Percentiles rank a stretch among this genome's conserved stretches.
Conservation (phyloP, 1,284 basidiomycete species). For the Xerocomus alliaceus region DNA sequence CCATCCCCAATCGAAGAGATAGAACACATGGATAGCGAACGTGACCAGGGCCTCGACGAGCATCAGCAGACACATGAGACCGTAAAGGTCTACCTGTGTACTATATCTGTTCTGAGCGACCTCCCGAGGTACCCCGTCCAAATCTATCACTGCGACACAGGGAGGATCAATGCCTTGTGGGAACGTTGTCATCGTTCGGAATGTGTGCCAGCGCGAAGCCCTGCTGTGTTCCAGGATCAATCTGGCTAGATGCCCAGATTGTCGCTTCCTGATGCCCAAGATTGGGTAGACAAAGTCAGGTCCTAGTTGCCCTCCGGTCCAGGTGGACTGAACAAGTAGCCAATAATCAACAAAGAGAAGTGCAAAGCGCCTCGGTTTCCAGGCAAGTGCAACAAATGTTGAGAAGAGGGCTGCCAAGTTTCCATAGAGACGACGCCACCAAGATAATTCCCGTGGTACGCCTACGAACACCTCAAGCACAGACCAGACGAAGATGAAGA, state of each 20-base stretch:
- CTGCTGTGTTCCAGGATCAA: conserved; percentile 2
- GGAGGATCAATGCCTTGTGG: not conserved
- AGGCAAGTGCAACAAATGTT: not conserved
- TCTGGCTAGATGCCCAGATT: not conserved
- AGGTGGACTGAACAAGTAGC: not conserved
- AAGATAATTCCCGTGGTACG: not conserved
- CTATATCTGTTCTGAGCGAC: not conserved
- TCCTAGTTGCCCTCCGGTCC: not conserved
- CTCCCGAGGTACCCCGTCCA: not conserved
- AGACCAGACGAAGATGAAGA: not conserved
- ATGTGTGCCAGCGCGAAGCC: not conserved
- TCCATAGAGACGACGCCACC: not conserved
- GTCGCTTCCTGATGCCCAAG: not conserved
- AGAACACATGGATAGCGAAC: not conserved
- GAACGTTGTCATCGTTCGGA: not conserved
- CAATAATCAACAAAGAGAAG: not conserved
- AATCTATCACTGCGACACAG: not conserved
- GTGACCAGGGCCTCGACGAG: not conserved
- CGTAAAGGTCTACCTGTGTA: not conserved
- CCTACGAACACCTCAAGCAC: not conserved
- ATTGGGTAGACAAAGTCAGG: not conserved
- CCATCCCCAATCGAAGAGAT: not conserved
- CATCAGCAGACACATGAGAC: not conserved
- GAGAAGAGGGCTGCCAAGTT: not conserved
- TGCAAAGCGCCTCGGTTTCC: not conserved